These are phyloP conservation scores for Yamadazyma diddensiae DNA, from an alignment of 1,139 yeast genomes.

Conservation along the genomic window DNA sequence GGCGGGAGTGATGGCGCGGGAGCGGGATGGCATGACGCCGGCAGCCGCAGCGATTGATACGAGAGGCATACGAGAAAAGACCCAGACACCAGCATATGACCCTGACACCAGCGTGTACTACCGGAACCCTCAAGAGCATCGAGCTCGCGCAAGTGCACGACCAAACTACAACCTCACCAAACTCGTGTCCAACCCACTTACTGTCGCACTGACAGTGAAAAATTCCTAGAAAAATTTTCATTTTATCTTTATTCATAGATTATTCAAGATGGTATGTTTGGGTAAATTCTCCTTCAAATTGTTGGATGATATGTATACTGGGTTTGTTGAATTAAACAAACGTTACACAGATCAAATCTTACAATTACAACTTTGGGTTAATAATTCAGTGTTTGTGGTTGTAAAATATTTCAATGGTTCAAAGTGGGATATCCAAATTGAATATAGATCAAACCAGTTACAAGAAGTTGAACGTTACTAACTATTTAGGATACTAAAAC, in stretches of 20 bases:
- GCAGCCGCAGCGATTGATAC: neutral
- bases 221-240: conserved; percentile 15
- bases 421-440: no score
- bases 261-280: conserved; percentile 25
- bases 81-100: no score
- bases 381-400: no score
- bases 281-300: neutral
- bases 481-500: conserved; percentile 67
- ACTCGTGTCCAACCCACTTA: neutral
- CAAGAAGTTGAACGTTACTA: no score
- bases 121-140: no score
- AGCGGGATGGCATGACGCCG: neutral
- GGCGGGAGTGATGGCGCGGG: neutral
- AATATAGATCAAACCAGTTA: no score
- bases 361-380: no score
- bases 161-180: no score
- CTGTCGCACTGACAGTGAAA: neutral
- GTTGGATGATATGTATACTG: conserved; percentile 1
- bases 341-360: no score
- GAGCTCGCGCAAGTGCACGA: no score
- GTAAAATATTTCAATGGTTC: neutral
- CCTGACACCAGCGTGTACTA: no score
- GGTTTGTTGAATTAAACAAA: neutral
- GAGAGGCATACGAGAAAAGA: no score
- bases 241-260: conserved; percentile 12